Conservation (phyloP, 257 asterid species). For the Solanum pinnatisectum region DNA sequence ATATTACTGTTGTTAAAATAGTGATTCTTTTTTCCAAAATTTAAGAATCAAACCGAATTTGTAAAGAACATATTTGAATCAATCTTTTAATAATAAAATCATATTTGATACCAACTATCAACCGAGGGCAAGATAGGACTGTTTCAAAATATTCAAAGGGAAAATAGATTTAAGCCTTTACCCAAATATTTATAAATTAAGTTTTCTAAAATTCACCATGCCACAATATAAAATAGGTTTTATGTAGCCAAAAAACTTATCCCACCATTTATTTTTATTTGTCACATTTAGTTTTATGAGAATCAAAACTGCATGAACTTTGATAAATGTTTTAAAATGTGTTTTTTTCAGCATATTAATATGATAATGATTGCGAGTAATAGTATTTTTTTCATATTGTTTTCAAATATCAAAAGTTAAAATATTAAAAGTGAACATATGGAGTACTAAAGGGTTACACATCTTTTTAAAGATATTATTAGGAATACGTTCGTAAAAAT, state of each 20-base stretch:
- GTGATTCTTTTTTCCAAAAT: neutral
- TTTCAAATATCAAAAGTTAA: too few species aligned
- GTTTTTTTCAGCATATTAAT: neutral
- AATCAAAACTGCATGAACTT: neutral
- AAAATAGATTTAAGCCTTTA: neutral
- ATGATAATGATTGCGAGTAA: neutral
- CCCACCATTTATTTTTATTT: too few species aligned
- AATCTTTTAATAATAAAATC: too few species aligned
- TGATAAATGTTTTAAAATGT: neutral
- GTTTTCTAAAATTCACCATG: neutral
- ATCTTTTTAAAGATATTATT: too few species aligned
- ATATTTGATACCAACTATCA: neutral
- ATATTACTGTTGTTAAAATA: too few species aligned
- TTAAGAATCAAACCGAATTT: neutral
- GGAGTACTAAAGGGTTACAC: too few species aligned
- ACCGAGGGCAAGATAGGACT: neutral
- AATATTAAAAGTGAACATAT: too few species aligned
- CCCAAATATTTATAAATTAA: neutral
- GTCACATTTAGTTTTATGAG: neutral
- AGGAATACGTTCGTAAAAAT: too few species aligned
- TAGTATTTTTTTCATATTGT: too few species aligned
- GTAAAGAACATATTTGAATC: neutral
- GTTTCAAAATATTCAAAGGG: neutral
- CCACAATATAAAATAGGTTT: neutral
- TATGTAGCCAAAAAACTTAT: too few species aligned